Percentiles rank a stretch among this genome's conserved stretches.
phyloP scores from a whole-genome alignment of 768 basidiomycete genomes.

The Hypholoma sublateritium region DNA sequence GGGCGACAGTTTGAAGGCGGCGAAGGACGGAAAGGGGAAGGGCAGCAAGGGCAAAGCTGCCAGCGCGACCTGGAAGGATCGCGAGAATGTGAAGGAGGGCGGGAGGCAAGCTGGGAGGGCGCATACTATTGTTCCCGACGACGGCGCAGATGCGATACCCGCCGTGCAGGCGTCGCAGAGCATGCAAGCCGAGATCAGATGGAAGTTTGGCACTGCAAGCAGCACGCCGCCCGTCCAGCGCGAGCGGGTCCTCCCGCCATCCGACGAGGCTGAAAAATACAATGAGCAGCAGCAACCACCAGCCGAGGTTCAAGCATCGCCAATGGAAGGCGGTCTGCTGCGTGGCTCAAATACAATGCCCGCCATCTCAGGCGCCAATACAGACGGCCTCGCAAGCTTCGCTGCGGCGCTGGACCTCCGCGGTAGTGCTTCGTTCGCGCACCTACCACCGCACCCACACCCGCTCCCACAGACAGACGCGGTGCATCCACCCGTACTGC shows the following conservation, averaged over 20 bases:
- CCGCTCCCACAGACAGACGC: no score
- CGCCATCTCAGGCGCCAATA: background rate
- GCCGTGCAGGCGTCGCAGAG: constrained; percentile 3
- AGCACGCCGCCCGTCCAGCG: constrained; percentile 5
- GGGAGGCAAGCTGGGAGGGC: background rate
- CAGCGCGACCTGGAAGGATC: background rate
- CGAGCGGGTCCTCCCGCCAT: constrained; percentile 3
- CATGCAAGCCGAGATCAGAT: constrained; percentile 7
- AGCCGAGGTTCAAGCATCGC: background rate
- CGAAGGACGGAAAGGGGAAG: background rate
- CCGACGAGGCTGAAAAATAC: background rate
- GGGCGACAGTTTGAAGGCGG: background rate
- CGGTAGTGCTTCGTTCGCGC: constrained; percentile 5
- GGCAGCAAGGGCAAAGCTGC: background rate
- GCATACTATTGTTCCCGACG: no score
- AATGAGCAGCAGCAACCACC: background rate
- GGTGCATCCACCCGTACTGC: background rate
- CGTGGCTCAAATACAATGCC: constrained; percentile 7
- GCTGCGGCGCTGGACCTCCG: background rate
- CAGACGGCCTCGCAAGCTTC: background rate
- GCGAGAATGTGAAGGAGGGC: background rate
- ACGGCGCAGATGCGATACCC: background rate
- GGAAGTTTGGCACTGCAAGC: constrained; percentile 22
- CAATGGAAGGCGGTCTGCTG: background rate
- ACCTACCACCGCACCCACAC: background rate